Conservation (phyloP, 805 yeast genomes). For the Hanseniaspora thailandica region DNA sequence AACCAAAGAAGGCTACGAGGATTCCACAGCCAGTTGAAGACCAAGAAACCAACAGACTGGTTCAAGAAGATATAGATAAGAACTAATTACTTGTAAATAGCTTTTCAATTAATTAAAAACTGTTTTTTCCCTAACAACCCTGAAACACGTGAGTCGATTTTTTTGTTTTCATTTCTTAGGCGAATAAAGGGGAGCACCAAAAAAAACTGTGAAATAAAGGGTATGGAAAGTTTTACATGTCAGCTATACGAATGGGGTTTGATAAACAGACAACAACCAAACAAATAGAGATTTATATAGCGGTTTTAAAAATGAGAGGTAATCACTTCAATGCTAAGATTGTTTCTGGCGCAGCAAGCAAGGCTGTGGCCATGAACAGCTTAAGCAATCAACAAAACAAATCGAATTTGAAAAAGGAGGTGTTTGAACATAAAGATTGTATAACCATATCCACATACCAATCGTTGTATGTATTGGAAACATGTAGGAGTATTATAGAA, state of each 20-base stretch:
- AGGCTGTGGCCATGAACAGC: background rate
- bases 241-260: too few relatives aligned
- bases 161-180: too few relatives aligned
- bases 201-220: too few relatives aligned
- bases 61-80: background rate
- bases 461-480: background rate
- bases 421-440: slow-evolving; percentile 11
- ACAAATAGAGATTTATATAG: too few relatives aligned
- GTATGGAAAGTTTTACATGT: too few relatives aligned
- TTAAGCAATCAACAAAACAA: background rate
- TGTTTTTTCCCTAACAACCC: too few relatives aligned
- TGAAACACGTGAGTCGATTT: too few relatives aligned
- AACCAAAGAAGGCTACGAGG: background rate
- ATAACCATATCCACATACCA: background rate
- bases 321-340: background rate
- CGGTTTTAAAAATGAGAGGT: background rate
- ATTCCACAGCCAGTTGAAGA: slow-evolving; percentile 6
- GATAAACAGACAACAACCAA: too few relatives aligned
- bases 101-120: too few relatives aligned
- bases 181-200: too few relatives aligned
- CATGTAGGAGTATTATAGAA: background rate
- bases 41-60: slow-evolving; percentile 9
- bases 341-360: slow-evolving; percentile 9
- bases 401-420: slow-evolving; percentile 1
- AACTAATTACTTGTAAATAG: background rate